Evolutionary conservation across 2,329 filamentous ascomycete species (phyloP).

Genomic region (Samsoniella hepiali): DNA sequence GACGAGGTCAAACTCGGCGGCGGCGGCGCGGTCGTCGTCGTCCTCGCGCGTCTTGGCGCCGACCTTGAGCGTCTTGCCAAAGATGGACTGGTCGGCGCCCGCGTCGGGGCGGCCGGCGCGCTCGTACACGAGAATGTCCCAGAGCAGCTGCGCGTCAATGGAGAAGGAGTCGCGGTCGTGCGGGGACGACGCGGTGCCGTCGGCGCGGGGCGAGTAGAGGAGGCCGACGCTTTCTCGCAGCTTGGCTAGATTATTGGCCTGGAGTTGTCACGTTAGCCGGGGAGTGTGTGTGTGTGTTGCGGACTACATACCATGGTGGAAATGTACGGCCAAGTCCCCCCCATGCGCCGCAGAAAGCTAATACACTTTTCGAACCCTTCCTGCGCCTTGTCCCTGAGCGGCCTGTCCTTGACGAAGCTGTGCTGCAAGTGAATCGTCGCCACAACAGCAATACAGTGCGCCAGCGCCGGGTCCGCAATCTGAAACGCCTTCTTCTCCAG

Average conservation of each 20-base stretch:
- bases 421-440: conserved; percentile 53
- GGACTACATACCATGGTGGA: conserved; percentile 24
- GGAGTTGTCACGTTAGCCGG: not conserved
- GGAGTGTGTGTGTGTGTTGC: not conserved
- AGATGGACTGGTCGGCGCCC: conserved; percentile 25
- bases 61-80: conserved; percentile 21
- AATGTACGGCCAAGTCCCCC: conserved; percentile 26
- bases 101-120: conserved; percentile 29
- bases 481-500: conserved; percentile 41
- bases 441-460: conserved; percentile 49
- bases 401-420: conserved; percentile 40
- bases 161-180: conserved; percentile 24
- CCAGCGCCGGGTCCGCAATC: conserved; percentile 34
- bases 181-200: not conserved
- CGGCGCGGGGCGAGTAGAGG: not conserved
- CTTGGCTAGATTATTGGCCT: conserved; percentile 29
- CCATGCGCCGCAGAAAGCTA: conserved; percentile 26
- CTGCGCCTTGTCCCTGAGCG: conserved; percentile 25
- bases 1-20: conserved; percentile 35
- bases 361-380: conserved; percentile 29
- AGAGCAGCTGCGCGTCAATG: conserved; percentile 34
- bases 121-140: conserved; percentile 37
- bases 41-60: not conserved
- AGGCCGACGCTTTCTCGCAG: conserved; percentile 32
- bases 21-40: conserved; percentile 19